Evolutionary conservation across 2,329 filamentous ascomycete species (phyloP), one percentile per base, ranked within the genome.

Genomic region (Alternaria solani): DNA sequence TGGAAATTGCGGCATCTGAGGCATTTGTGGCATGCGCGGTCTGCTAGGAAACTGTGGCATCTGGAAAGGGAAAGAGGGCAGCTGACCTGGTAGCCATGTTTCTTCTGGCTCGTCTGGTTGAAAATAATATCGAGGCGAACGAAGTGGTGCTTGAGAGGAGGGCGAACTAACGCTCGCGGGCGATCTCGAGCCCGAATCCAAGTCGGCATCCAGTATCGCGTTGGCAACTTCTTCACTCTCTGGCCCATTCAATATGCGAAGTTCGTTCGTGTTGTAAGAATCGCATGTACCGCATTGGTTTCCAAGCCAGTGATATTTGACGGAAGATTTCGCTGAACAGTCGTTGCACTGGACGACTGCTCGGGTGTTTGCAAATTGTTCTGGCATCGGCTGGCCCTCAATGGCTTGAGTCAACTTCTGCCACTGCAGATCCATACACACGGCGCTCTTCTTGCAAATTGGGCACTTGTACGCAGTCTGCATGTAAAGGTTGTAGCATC

Each of bases 371-470:
- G 83, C 85, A 71, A 94, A 96, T 65, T 96, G 91, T 62, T 81
- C 80, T 2, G 95, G 95, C 93, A 99, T 98, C 2, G 95, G 95
- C 75, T 99, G 95, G 44, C 86, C 86, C 65, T 91, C 86, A 61
- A 99, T 97, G 51, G 93, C 90, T 53, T 93, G 87, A 72, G 97
- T 94, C 34, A 98, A 81, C 68, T 95, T 95, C 49, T 93, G 89
- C 81, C 98, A 99, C 69, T 96, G 91, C 38, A 92, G 87, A 74
- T 97, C 94, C 94, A 99, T 99, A 75, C 98, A 98, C 67, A 93
- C 88, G n/a, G 96, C 90, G 65, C 92, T 97, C 79, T 95, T 96
- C 81, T 91, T 96, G 85, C 95, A 99, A 49, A 97, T 93, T 0
- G 94, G 95, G 72, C 95, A 99, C 74, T 94, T 96, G 82, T 98